Base-by-base conservation (phyloP, 2,329 filamentous ascomycete species). In the Chaetomium olivaceum region DNA sequence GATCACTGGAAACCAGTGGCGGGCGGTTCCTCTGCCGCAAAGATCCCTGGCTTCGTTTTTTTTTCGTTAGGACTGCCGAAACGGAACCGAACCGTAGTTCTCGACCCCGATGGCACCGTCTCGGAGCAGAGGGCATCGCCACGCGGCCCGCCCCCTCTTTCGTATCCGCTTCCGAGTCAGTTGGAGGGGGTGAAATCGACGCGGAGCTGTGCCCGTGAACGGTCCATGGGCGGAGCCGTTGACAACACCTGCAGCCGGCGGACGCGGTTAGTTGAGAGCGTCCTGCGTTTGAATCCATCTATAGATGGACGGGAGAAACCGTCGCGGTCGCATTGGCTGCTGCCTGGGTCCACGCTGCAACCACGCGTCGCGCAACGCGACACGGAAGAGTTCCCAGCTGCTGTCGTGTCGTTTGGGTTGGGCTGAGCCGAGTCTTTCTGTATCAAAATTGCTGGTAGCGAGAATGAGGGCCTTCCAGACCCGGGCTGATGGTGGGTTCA, bases 401-500 rank as follows among this genome's bases (percentile, higher is more conserved):
- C 27, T 57, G 39, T 5, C 39, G 39, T 19, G 39, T 43, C 39
- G 39, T 43, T 43, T 43, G 39, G 39, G 39, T 19, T 43, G 39
- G 39, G 39, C 39, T 57, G 51, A 52, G 48, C 48, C 33, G 19
- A 29, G 51, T 48, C 31, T 27, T 21, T 16, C 31, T 39, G 19
- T 31, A 23, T 52, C 31, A 27, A 57, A 52, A 60, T 52, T 16
- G 39, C 58, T 55, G 61, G 61, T 61, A 58, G 52, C 61, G 61
- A 64, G 50, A 50, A 54, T 31, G 57, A 61, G 21, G 16, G 21
- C 51, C 33, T 48, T 57, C 39, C 27, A 50, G 39, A 29, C 56
- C 46, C 25, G 29, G 19, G 19, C 33, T 21, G 51, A 56, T 55
- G 62, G 64, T 63, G 64, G 43, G 59, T 51, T 63, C 62, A 66